Evolutionary conservation across 495 filamentous ascomycete genomes (phyloP), one percentile per base, ranked within the genome.

Genomic region (Neurospora sp.): DNA sequence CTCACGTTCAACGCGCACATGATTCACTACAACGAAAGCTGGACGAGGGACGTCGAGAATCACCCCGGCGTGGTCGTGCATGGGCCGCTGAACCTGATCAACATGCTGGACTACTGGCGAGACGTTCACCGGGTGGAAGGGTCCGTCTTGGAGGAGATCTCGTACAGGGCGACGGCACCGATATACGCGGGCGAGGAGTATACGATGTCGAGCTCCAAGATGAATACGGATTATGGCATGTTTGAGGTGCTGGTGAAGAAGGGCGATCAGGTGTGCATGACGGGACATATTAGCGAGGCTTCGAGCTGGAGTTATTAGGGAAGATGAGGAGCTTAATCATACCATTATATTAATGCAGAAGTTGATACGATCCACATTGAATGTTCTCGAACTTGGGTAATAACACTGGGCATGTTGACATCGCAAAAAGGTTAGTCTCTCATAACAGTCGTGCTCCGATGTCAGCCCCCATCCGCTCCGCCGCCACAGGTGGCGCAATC

Each of bases 1-100:
- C 79, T 93, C 31, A 93, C 90, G 3, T 92, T 91, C 78, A 93
- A 92, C 73, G 87, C 85, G 0, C 91, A 92, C 75, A 91, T 88
- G 78, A 93, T 93, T 47, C 90, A 93, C 76, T 92, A 91, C 77
- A 89, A 89, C 42, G 78, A 82, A 3, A 81, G 84, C 4, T 91
- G 89, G 89, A 86, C 85, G 16, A 80, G 83, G 4, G 80, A 86
- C 16, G 83, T 90, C 18, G 90, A 92, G 72, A 87, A 87, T 0
- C 89, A 91, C 73, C 82, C 81, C 39, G 84, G 85, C 71, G 76
- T 88, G 12, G 88, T 91, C 5, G 89, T 91, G 18, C 90, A 91
- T 75, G 89, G 88, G 1, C 89, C 89, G 3, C 74, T 91, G 77
- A 91, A 90, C 74, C 78, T 91, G 12, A 87, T 91, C 69, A 85